phyloP scores from a whole-genome alignment of 106 monocot genomes.

The Gastrodia elata region DNA sequence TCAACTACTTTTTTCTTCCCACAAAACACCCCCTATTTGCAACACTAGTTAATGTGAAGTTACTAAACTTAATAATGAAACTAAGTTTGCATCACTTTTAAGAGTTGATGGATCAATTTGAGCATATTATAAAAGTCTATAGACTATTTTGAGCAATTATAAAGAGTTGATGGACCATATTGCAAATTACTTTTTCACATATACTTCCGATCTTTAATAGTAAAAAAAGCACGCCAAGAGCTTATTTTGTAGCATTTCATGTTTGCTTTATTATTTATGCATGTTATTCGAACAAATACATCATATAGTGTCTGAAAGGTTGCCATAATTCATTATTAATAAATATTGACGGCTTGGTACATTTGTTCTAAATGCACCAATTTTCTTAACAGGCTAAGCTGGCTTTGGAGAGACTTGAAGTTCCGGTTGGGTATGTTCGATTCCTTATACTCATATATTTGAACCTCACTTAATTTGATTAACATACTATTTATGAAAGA shows the following conservation, averaged over 20 bases:
- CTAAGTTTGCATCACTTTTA: neutral
- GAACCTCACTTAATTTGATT: neutral
- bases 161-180: too few species aligned
- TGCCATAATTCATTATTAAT: neutral
- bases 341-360: neutral
- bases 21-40: too few species aligned
- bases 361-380: neutral
- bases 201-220: neutral
- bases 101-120: neutral
- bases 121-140: too few species aligned
- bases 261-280: neutral
- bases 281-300: neutral
- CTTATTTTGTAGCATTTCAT: neutral
- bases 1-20: too few species aligned
- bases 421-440: constrained; percentile 6
- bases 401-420: constrained; percentile 8
- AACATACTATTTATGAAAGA: neutral
- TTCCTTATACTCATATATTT: neutral
- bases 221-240: neutral
- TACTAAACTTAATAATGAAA: too few species aligned
- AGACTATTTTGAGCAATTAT: too few species aligned
- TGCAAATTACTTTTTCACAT: too few species aligned
- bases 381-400: constrained; percentile 7
- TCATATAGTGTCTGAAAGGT: neutral
- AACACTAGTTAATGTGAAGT: too few species aligned